Base-by-base conservation (phyloP, 495 filamentous ascomycete species). In the Cladorrhinum samala region DNA sequence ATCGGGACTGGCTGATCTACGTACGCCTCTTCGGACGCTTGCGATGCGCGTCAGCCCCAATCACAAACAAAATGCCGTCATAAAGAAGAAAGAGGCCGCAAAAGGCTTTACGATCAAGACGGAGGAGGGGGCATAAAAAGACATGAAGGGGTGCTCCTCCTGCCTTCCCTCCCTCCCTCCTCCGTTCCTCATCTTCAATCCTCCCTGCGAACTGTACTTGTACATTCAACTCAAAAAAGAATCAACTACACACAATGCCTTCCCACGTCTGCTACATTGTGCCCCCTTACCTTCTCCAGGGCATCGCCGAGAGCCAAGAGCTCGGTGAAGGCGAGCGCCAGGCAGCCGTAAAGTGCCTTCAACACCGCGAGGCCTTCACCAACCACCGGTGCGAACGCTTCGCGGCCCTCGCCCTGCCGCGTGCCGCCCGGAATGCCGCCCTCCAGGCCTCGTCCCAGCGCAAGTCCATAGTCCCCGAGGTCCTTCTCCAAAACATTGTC, bases 401-500 rank as follows among this genome's bases (percentile, higher is more conserved):
- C 39, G 14, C 77, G 77, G 3, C 46, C 58, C 17, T 49, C 50
- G 2, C 53, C 60, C 39, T 13, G 36, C 43, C 44, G 37, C 27
- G 30, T 14, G 27, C 46, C 20, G 46, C 46, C 30, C 9, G 46
- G 17, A 24, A 20, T 24, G 16, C 24, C 46, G 18, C 30, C 25
- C 30, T 3, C 30, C 7, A 37, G 14, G 16, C 46, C 39, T 17
- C 39, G 4, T 4, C 42, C 21, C 54, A 48, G 18, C 50, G 43
- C 24, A 63, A 58, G 13, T 48, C 48, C 52, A 69, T 74, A 52
- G 59, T 74, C 46, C 71, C 71, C 4, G 65, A 67, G 30, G 36
- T 52, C 17, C 58, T 74, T 37, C 69, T 74, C 17, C 58, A 67
- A 53, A 64, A 70, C 44, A 66, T 74, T 24, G 53, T 64, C 27